Conservation (phyloP, 768 basidiomycete genomes). For the Strobilomyces dryophilus region DNA sequence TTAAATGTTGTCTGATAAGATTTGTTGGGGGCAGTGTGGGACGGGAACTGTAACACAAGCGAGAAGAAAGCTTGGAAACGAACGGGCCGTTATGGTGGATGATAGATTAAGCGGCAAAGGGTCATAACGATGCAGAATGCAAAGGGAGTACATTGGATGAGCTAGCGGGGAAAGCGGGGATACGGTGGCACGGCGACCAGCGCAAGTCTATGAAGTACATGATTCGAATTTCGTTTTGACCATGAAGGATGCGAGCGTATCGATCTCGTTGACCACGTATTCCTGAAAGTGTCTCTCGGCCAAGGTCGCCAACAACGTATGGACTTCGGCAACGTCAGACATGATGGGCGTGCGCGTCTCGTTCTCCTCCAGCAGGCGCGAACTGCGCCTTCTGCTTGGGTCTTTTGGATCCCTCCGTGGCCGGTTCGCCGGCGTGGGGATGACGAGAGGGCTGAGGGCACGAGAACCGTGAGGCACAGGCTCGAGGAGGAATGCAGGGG, state of each 20-base stretch:
- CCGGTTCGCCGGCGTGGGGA: constrained; percentile 61
- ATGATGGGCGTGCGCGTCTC: constrained; percentile 58
- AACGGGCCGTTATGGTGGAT: neutral
- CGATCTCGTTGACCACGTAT: constrained; percentile 62
- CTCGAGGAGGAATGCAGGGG: constrained; percentile 57
- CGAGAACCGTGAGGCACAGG: constrained; percentile 43
- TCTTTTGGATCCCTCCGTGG: constrained; percentile 68
- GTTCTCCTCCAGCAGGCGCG: constrained; percentile 65
- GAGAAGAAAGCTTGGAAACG: neutral
- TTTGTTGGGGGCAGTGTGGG: neutral
- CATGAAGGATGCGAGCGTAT: constrained; percentile 80
- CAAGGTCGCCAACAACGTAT: constrained; percentile 60
- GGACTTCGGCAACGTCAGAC: constrained; percentile 66
- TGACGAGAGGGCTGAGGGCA: constrained; percentile 45
- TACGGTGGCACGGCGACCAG: constrained; percentile 15
- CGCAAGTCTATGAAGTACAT: constrained; percentile 17
- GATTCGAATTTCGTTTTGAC: constrained; percentile 57
- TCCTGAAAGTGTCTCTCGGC: constrained; percentile 74
- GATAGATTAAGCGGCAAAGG: neutral
- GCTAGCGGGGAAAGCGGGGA: constrained; percentile 7
- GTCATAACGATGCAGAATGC: neutral
- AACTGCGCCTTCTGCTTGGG: constrained; percentile 58
- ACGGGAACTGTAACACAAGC: constrained; percentile 1
- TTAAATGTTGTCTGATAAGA: constrained; percentile 23
- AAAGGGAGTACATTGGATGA: constrained; percentile 16